phyloP scores from a whole-genome alignment of 805 yeast genomes.

The Wickerhamiella azyma region DNA sequence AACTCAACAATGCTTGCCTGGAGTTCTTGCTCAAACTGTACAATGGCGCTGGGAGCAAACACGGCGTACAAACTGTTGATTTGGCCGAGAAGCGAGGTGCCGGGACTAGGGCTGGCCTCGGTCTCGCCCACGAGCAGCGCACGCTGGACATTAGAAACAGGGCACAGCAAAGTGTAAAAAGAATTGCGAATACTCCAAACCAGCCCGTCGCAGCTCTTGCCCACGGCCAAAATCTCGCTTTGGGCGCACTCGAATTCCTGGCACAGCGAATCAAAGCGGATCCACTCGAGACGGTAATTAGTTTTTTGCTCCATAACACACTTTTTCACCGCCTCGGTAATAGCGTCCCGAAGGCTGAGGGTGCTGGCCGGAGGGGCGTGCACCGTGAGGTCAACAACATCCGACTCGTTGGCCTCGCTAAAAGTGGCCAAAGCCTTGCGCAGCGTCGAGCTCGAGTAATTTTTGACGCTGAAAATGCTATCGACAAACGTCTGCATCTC shows the following conservation, averaged over 20 bases:
- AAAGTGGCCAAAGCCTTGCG: conserved; percentile 5
- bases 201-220: conserved; percentile 9
- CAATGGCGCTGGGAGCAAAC: background rate
- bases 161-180: conserved; percentile 6
- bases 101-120: too few relatives aligned
- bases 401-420: background rate
- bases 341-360: conserved; percentile 1
- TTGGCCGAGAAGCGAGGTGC: background rate
- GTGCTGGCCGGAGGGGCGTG: conserved; percentile 4
- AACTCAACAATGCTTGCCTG: background rate
- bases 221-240: conserved; percentile 45
- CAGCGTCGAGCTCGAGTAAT: conserved; percentile 5
- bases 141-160: background rate
- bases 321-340: background rate
- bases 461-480: conserved; percentile 6
- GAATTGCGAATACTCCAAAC: conserved; percentile 13
- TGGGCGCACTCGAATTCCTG: conserved; percentile 51
- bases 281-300: conserved; percentile 43
- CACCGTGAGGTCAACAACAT: conserved; percentile 3
- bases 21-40: conserved; percentile 3
- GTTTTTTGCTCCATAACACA: conserved; percentile 13
- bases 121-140: background rate
- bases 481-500: conserved; percentile 8
- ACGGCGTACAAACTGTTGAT: background rate
- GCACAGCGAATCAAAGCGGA: conserved; percentile 56